A percentile compares a stretch with the other conserved stretches of the same genome.
These are phyloP conservation scores for Calcarisporium arbuscula DNA, from an alignment of 2,329 filamentous ascomycete species.

Conservation along the genomic window DNA sequence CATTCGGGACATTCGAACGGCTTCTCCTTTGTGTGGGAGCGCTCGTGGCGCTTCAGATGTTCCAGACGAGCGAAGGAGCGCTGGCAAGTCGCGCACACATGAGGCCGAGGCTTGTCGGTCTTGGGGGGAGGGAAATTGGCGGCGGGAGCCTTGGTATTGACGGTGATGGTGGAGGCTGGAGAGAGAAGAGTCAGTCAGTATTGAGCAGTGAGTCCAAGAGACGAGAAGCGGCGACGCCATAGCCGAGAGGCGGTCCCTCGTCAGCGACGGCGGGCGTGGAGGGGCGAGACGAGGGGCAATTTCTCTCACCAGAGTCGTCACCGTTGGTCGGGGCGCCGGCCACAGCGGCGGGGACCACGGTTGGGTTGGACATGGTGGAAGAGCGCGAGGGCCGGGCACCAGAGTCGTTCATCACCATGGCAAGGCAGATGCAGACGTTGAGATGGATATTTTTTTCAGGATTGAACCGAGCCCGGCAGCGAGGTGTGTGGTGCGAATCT, in stretches of 20 bases:
- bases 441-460: too few species aligned
- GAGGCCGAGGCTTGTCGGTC: conserved; percentile 93
- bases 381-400: conserved; percentile 28
- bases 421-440: conserved; percentile 13
- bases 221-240: conserved; percentile 17
- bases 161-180: conserved; percentile 44
- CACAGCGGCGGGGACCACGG: conserved; percentile 22
- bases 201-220: conserved; percentile 12
- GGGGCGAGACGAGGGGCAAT: too few species aligned
- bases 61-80: conserved; percentile 92
- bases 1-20: conserved; percentile 97
- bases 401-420: conserved; percentile 36
- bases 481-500: too few species aligned
- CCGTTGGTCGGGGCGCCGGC: conserved; percentile 20
- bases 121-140: conserved; percentile 71
- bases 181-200: conserved; percentile 19
- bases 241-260: conserved; percentile 29
- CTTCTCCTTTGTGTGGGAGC: conserved; percentile 98
- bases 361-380: conserved; percentile 29
- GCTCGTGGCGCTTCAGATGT: conserved; percentile 93
- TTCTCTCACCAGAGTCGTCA: conserved; percentile 38
- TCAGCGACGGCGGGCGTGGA: conserved; percentile 14
- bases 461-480: too few species aligned
- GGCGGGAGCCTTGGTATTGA: conserved; percentile 38
- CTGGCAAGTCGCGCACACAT: conserved; percentile 85